phyloP scores from a whole-genome alignment of 116 monocot species.

The Dioscorea cayenensis region DNA sequence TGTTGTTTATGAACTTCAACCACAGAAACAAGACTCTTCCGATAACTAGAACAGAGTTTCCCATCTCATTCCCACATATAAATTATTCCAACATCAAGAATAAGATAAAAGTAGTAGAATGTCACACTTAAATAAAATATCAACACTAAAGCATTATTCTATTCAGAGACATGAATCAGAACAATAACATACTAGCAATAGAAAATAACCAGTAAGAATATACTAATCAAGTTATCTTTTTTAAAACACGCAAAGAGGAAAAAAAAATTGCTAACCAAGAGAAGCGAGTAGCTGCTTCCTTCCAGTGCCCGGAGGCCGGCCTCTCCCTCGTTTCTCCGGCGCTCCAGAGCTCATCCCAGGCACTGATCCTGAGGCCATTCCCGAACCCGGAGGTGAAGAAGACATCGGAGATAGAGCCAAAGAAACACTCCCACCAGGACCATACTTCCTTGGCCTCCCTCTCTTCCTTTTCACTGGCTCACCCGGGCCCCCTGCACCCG shows the following conservation, averaged over 20 bases:
- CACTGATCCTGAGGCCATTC: slow-evolving; percentile 3
- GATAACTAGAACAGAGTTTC: neutral
- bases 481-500: neutral
- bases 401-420: slow-evolving; percentile 27
- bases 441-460: slow-evolving; percentile 51
- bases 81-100: neutral
- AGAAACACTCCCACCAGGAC: slow-evolving; percentile 22
- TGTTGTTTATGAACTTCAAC: neutral
- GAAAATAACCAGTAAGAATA: neutral
- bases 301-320: slow-evolving; percentile 60
- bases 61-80: neutral
- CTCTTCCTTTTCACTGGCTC: slow-evolving; percentile 50
- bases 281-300: slow-evolving; percentile 35
- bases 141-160: neutral
- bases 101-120: neutral
- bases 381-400: slow-evolving; percentile 12
- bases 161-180: neutral
- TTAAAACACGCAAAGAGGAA: neutral
- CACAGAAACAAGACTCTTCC: neutral
- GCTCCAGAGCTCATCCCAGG: slow-evolving; percentile 7
- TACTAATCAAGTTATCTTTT: neutral
- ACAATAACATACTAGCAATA: neutral
- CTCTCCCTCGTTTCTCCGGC: slow-evolving; percentile 36
- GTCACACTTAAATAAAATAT: neutral
- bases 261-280: slow-evolving; percentile 7